A percentile compares a stretch with the other conserved stretches of the same genome.
These are phyloP conservation scores for Exophiala viscosa DNA, from an alignment of 2,329 filamentous ascomycete species.

Conservation along the genomic window DNA sequence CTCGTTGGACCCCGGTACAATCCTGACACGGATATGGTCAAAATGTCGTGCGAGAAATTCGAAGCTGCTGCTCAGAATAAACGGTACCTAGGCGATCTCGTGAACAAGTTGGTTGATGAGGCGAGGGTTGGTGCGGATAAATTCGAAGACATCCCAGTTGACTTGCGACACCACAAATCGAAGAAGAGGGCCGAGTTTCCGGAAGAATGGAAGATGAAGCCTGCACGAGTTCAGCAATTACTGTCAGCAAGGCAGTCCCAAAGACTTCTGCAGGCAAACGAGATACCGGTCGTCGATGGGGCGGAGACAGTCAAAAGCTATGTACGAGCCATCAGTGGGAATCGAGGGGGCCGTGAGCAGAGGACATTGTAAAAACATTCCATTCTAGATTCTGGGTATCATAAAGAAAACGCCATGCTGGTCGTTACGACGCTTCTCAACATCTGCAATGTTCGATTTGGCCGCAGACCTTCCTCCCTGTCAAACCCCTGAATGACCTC, in stretches of 20 bases:
- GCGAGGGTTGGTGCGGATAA: constrained; percentile 75
- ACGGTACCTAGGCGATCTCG: constrained; percentile 78
- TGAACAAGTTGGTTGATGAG: constrained; percentile 68
- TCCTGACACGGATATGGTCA: constrained; percentile 72
- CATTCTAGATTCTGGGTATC: too few species aligned
- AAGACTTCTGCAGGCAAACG: constrained; percentile 49
- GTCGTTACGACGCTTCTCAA: too few species aligned
- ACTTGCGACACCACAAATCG: constrained; percentile 76
- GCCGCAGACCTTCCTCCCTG: background rate
- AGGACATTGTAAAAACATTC: constrained; percentile 12
- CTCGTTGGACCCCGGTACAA: constrained; percentile 83
- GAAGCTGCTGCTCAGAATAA: constrained; percentile 94
- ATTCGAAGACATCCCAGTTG: constrained; percentile 85
- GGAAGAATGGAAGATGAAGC: constrained; percentile 73
- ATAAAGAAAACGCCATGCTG: too few species aligned
- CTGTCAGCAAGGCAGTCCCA: constrained; percentile 54
- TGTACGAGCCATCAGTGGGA: constrained; percentile 7
- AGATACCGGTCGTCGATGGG: constrained; percentile 32
- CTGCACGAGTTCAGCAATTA: constrained; percentile 13
- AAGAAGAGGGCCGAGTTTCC: constrained; percentile 71
- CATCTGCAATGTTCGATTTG: background rate
- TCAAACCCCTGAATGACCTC: background rate
- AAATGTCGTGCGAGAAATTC: constrained; percentile 87
- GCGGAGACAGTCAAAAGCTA: constrained; percentile 23
- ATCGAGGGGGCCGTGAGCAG: constrained; percentile 4